Conservation (phyloP, 2,329 filamentous ascomycete genomes). For the Pseudogymnoascus sp. region DNA sequence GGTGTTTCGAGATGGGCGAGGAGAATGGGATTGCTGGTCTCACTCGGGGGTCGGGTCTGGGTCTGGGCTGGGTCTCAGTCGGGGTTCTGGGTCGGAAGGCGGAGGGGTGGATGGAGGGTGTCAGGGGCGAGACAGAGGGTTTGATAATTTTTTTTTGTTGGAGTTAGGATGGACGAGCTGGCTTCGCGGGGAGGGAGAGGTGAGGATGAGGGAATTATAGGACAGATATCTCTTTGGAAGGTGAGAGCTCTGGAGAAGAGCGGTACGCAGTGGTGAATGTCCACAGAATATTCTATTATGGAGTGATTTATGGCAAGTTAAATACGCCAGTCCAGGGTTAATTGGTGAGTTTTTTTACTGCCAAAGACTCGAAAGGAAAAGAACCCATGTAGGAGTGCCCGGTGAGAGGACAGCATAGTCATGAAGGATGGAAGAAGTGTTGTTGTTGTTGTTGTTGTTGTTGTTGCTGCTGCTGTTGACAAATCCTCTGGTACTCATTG, state of each 20-base stretch:
- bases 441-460: not conserved
- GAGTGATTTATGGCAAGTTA: not conserved
- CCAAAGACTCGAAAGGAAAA: no score
- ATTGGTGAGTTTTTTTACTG: no score
- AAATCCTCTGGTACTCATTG: no score
- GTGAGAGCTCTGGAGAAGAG: not conserved
- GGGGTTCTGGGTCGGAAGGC: not conserved
- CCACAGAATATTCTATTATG: not conserved
- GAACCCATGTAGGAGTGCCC: no score
- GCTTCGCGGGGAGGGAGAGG: not conserved
- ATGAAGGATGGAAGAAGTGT: not conserved
- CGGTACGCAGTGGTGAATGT: not conserved
- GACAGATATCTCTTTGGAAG: not conserved
- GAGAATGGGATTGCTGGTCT: not conserved
- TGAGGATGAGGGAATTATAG: not conserved
- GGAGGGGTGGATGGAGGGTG: not conserved
- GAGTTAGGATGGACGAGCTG: not conserved
- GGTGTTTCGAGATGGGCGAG: not conserved
- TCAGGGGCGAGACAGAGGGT: constrained; percentile 7
- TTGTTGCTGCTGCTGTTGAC: no score
- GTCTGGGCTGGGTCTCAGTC: not conserved
- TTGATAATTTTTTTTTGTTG: not conserved
- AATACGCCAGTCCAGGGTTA: no score
- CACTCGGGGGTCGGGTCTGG: not conserved
- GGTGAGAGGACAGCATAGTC: no score